phyloP scores from a whole-genome alignment of 192 early-diverging fungal species.

The Physocladia obscura region DNA sequence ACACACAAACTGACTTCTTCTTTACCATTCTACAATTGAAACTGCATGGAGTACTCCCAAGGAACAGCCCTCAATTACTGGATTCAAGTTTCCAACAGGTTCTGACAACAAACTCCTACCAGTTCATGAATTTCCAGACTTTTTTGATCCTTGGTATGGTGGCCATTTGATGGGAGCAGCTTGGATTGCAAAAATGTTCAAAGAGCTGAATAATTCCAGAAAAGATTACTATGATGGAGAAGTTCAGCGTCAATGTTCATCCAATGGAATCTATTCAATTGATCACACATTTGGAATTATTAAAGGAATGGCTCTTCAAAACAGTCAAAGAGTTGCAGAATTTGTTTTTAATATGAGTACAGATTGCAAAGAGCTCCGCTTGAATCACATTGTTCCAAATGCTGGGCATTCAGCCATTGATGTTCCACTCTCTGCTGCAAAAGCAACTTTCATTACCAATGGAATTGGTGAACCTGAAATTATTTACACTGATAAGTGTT shows the following conservation, averaged over 20 bases:
- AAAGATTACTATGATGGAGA: neutral
- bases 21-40: neutral
- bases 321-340: neutral
- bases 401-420: neutral
- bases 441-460: neutral
- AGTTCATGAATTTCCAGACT: neutral
- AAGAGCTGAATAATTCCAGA: neutral
- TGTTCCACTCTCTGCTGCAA: neutral
- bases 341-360: neutral
- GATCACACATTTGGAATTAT: neutral
- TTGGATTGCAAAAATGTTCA: neutral
- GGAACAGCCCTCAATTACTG: neutral
- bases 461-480: neutral
- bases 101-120: neutral
- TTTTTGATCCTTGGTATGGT: constrained; percentile 1
- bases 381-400: neutral
- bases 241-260: neutral
- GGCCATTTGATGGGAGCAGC: neutral
- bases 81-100: neutral
- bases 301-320: neutral
- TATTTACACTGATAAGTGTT: neutral
- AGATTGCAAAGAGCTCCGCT: neutral
- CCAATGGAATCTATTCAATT: neutral
- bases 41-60: neutral
- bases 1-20: neutral